These are phyloP conservation scores for Endothia cerciana DNA, from an alignment of 2,329 filamentous ascomycete species.

Conservation along the genomic window DNA sequence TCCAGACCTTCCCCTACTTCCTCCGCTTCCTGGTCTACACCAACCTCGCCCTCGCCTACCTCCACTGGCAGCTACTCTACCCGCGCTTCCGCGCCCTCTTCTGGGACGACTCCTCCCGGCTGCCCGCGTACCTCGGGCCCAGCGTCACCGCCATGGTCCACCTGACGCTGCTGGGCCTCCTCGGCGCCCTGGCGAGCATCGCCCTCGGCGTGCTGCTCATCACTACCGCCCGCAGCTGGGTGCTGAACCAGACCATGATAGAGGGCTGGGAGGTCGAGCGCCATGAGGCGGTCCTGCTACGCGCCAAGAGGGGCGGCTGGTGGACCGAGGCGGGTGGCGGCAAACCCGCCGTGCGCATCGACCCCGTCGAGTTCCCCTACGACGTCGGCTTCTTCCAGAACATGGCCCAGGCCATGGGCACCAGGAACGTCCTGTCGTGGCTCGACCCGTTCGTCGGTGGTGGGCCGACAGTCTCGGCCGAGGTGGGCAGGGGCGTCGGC, in stretches of 20 bases:
- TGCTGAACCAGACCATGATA: constrained; percentile 77
- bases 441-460: constrained; percentile 66
- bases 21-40: constrained; percentile 76
- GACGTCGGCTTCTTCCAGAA: constrained; percentile 78
- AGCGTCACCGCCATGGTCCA: constrained; percentile 60
- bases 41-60: constrained; percentile 64
- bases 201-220: constrained; percentile 67
- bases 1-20: constrained; percentile 82
- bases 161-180: constrained; percentile 62
- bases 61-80: constrained; percentile 64
- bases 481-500: constrained; percentile 44
- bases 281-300: constrained; percentile 60
- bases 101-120: constrained; percentile 66
- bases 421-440: constrained; percentile 67
- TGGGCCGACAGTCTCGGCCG: constrained; percentile 45
- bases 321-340: constrained; percentile 28
- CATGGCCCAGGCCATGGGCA: constrained; percentile 76
- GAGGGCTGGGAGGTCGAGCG: constrained; percentile 76
- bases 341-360: constrained; percentile 47
- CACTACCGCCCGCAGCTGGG: constrained; percentile 64
- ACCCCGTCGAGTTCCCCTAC: constrained; percentile 78
- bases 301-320: constrained; percentile 50
- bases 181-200: constrained; percentile 63
- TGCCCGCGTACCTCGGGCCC: constrained; percentile 78
- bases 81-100: constrained; percentile 58